Evolutionary conservation across 2,329 filamentous ascomycete genomes (phyloP).

Genomic region (Chaetomiaceae sp.): DNA sequence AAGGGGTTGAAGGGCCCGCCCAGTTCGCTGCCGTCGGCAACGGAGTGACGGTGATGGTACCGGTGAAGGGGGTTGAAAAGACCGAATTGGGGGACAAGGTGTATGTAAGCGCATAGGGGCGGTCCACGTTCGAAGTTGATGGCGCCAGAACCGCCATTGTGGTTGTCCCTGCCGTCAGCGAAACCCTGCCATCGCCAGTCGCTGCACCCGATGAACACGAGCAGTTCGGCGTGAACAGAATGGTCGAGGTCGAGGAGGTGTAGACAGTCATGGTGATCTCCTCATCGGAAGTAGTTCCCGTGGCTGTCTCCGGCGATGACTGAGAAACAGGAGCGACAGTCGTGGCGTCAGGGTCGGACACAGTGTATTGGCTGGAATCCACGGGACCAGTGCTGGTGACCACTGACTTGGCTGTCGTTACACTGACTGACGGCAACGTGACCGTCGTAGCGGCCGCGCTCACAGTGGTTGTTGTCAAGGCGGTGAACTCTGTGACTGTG

Average conservation of each 20-base stretch:
- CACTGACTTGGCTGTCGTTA: conserved; percentile 13
- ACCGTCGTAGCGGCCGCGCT: not conserved
- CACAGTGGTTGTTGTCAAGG: not conserved
- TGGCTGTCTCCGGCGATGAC: not conserved
- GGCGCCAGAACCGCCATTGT: not conserved
- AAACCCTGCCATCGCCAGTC: not conserved
- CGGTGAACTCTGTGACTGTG: conserved; percentile 17
- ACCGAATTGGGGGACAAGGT: conserved; percentile 18
- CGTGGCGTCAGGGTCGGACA: conserved; percentile 1
- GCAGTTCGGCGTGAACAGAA: not conserved
- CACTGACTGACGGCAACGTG: not conserved
- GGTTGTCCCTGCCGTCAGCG: not conserved
- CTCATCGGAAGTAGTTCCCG: not conserved
- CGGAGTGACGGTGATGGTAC: conserved; percentile 21
- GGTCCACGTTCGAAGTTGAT: not conserved
- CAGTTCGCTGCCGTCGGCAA: not conserved
- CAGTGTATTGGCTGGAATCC: not conserved
- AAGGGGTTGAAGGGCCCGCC: not conserved
- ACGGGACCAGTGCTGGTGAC: conserved; percentile 7
- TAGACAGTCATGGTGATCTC: conserved; percentile 20
- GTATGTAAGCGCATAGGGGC: conserved; percentile 20
- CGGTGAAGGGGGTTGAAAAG: conserved; percentile 17
- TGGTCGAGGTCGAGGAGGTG: not conserved
- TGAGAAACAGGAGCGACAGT: conserved; percentile 1
- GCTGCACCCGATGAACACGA: not conserved